These are phyloP conservation scores for Sechiopsis laciniata DNA, from an alignment of 306 rosid genomes.

Conservation along the genomic window DNA sequence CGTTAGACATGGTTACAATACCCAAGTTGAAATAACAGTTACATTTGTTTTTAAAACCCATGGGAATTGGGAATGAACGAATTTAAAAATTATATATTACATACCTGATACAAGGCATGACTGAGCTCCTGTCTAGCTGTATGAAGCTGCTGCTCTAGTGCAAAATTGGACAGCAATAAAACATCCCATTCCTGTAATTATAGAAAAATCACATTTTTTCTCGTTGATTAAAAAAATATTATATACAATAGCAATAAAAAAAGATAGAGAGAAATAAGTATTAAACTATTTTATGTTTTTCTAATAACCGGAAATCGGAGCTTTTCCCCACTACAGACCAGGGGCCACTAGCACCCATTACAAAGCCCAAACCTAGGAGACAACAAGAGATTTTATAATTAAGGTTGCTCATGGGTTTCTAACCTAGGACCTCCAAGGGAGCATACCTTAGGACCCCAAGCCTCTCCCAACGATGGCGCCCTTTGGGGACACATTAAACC, in stretches of 20 bases:
- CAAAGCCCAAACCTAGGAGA: too few species aligned
- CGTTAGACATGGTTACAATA: background rate
- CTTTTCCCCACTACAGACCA: too few species aligned
- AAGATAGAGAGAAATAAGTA: background rate
- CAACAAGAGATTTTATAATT: too few species aligned
- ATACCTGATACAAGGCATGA: constrained; percentile 92
- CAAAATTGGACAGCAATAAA: constrained; percentile 77
- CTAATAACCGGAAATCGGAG: too few species aligned
- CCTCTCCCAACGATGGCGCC: too few species aligned
- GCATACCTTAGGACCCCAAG: too few species aligned
- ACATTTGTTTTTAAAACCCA: background rate
- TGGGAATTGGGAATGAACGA: constrained; percentile 1
- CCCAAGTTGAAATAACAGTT: background rate
- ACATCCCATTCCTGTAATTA: constrained; percentile 82
- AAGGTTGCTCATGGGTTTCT: too few species aligned
- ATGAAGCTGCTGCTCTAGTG: constrained; percentile 86
- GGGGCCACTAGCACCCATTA: too few species aligned
- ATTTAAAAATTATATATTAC: constrained; percentile 5
- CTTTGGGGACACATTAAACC: background rate
- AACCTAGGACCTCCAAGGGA: too few species aligned
- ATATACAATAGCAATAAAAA: background rate
- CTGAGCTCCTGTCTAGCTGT: constrained; percentile 94
- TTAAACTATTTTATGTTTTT: background rate
- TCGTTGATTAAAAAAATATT: background rate
- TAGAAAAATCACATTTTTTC: background rate